Evolutionary conservation across 768 basidiomycete species (phyloP), one percentile per base, ranked within the genome.

Genomic region (Coprinellus micaceus): DNA sequence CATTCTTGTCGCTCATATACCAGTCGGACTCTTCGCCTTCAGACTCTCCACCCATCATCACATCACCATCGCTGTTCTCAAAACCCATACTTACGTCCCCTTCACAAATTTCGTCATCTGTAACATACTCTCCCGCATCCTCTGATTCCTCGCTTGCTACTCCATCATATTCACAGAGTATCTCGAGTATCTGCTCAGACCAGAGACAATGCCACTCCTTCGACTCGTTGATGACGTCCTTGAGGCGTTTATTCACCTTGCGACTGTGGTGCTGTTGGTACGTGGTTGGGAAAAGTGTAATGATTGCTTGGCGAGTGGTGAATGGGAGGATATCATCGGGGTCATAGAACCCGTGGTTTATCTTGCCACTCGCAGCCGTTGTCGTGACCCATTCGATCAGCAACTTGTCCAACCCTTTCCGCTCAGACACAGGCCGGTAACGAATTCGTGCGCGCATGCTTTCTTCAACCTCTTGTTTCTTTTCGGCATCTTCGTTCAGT

Each of bases 181-280:
- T 4, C 0, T 52, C 3, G 43, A 56, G 62, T 9, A 63, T 19
- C 24, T 56, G 40, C 4, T 25, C n/a, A 13, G 56, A 60, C 64
- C 65, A 70, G 15, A 64, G 53, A 9, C 19, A 50, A 1, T 4
- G 60, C 68, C 69, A 70, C 52, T 68, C 69, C 0, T 13, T 2
- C 0, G 61, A 58, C 44, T 69, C 65, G 3, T 64, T 36, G 0
- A 70, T 37, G 0, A 62, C 30, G 19, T 17, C 17, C 0, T 56
- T 58, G 7, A 69, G 60, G 1, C 52, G 30, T 0, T 24, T n/a
- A 3, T 60, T 10, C 0, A 58, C 48, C 1, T 4, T 55, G 11
- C 66, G 43, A 0, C 58, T 58, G 10, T 40, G 26, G n/a, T n/a
- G n/a, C n/a, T n/a, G n/a, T n/a, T n/a, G n/a, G n/a, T n/a, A n/a